phyloP scores from a whole-genome alignment of 2,329 filamentous ascomycete species.

The Celoporthe dispersa region DNA sequence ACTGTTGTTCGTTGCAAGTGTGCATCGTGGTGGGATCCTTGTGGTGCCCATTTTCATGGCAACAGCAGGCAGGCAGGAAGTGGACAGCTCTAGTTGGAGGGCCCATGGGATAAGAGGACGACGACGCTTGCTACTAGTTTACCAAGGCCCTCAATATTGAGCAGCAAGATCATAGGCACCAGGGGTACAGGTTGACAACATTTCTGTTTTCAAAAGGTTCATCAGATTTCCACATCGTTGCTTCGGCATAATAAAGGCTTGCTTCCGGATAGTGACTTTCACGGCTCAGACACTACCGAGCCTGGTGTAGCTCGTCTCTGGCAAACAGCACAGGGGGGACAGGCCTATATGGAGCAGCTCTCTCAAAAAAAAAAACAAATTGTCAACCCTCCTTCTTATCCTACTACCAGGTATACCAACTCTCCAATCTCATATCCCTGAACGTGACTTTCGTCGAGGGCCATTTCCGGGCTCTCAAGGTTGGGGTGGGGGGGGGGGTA shows the following conservation, averaged over 20 bases:
- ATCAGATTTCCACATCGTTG: not conserved
- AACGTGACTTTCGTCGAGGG: not conserved
- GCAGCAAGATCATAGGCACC: not conserved
- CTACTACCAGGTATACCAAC: not conserved
- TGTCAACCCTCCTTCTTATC: not conserved
- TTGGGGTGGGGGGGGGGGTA: not conserved
- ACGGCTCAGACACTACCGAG: not conserved
- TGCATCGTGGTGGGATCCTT: not conserved
- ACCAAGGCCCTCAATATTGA: too few relatives aligned
- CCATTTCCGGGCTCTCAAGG: not conserved
- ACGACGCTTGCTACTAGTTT: not conserved
- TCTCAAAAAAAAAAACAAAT: not conserved
- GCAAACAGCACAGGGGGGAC: not conserved
- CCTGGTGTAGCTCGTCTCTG: not conserved
- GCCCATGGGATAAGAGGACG: not conserved
- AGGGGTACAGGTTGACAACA: not conserved
- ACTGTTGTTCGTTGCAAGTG: not conserved
- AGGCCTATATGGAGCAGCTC: not conserved
- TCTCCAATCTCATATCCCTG: not conserved
- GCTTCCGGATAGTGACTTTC: not conserved
- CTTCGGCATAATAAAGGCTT: not conserved
- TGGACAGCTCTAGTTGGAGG: not conserved
- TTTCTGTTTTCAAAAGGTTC: not conserved
- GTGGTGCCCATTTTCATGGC: not conserved
- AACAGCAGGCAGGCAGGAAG: not conserved